phyloP scores from a whole-genome alignment of 2,329 filamentous ascomycete genomes.

The Aspergillus pseudotamarii region DNA sequence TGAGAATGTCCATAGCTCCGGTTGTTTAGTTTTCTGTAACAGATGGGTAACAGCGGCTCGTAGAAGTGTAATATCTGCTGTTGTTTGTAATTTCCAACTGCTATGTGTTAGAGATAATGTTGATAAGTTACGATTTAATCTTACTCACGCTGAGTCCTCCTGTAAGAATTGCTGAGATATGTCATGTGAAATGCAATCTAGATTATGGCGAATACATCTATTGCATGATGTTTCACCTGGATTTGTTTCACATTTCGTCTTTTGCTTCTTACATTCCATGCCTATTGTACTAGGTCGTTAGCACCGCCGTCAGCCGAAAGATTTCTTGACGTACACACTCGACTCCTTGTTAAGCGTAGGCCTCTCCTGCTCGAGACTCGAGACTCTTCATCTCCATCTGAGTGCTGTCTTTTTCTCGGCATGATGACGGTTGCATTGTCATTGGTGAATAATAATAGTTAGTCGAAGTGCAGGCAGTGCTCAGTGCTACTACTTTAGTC shows the following conservation, averaged over 20 bases:
- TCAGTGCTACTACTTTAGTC: too few relatives aligned
- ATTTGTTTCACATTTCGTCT: constrained; percentile 18
- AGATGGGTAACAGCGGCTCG: constrained; percentile 9
- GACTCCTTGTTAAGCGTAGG: not conserved
- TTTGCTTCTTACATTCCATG: constrained; percentile 16
- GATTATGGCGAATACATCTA: constrained; percentile 3
- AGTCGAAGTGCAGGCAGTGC: not conserved
- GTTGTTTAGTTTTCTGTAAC: constrained; percentile 6
- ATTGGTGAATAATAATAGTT: not conserved
- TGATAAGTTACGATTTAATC: not conserved
- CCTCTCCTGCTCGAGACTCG: not conserved
- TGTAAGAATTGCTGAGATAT: constrained; percentile 16
- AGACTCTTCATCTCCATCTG: not conserved
- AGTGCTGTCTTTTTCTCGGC: not conserved
- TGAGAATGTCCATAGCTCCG: not conserved
- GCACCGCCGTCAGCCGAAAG: not conserved
- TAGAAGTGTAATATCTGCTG: constrained; percentile 11
- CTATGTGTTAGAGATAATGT: not conserved
- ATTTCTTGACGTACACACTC: not conserved
- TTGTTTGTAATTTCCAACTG: constrained; percentile 15
- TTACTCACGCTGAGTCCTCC: constrained; percentile 11
- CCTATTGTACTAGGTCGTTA: constrained; percentile 2
- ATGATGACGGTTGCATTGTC: not conserved
- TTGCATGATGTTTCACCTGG: constrained; percentile 19
- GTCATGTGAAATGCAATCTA: constrained; percentile 14